Percentiles rank a stretch among this genome's conserved stretches.
phyloP scores from a whole-genome alignment of 805 yeast genomes.

The Candida ulmi region DNA sequence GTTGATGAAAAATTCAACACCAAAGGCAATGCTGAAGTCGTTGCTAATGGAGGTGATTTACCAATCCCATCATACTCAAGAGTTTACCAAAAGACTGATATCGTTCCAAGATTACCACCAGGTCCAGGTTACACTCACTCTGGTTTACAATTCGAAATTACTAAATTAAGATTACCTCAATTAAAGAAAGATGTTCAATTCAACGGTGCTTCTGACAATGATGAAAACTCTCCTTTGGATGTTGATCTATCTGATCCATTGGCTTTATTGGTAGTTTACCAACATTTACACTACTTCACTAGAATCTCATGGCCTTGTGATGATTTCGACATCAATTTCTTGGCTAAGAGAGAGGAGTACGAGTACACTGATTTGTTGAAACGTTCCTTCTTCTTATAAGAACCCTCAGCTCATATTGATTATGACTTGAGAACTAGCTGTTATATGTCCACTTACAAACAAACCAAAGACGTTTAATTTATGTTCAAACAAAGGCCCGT shows the following conservation, averaged over 20 bases:
- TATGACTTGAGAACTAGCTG: too few species aligned
- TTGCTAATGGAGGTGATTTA: constrained; percentile 26
- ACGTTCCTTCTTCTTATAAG: neutral
- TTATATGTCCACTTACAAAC: too few species aligned
- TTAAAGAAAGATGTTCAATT: constrained; percentile 15
- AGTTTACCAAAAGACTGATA: constrained; percentile 52
- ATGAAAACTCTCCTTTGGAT: constrained; percentile 7
- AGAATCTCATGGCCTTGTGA: constrained; percentile 21
- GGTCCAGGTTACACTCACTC: constrained; percentile 27
- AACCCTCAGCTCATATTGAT: neutral
- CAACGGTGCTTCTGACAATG: constrained; percentile 13
- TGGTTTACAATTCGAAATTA: constrained; percentile 29
- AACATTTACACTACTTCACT: constrained; percentile 15
- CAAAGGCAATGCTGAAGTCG: constrained; percentile 21
- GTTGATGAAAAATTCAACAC: constrained; percentile 46
- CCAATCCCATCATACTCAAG: constrained; percentile 35
- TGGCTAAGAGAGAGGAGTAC: neutral
- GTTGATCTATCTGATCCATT: constrained; percentile 7
- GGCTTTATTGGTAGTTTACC: constrained; percentile 11
- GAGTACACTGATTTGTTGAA: neutral
- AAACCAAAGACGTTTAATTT: too few species aligned
- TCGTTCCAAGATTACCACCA: constrained; percentile 58
- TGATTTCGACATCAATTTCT: constrained; percentile 2
- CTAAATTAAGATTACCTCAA: constrained; percentile 30
- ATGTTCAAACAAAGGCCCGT: neutral